Base-by-base conservation (phyloP, 345 rosid genomes). In the Melaleuca alternifolia region DNA sequence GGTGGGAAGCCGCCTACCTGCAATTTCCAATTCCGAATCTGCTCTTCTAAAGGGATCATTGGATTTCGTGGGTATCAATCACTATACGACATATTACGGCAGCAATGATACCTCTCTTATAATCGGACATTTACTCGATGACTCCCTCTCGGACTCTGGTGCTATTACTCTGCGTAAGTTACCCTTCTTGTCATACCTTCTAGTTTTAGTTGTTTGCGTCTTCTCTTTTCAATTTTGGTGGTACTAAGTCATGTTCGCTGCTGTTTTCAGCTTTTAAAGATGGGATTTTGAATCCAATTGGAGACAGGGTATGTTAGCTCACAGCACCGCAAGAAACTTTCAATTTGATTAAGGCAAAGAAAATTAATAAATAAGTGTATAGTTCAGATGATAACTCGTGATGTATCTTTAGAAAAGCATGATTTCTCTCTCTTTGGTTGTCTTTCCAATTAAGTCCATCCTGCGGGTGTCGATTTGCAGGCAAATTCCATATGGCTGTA, bases 61-160 rank as follows among this genome's bases (percentile, higher is more conserved):
- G 83, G 99, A 97, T 88, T 97, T 96, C 85, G 95, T 97, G 20
- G 99, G 99, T 82, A 95, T 97, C 54, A 97, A 97, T 88, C 99
- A 97, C 88, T 97, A 97, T 88, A 97, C 99, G 51, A 96, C 99
- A 4, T 95, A 52, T 62, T 97, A 96, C 81, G 98, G 96, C 41
- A 88, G 86, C 79, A 87, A 88, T 83, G 92, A 92, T 81, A 11
- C 85, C 46, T 84, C 91, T 3, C 86, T 71, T 84, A 30, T 90
- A 61, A 84, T 95, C 15, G 91, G 92, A 23, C 18, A 8, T n/a
- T 41, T 95, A 84, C 90, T 97, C 24, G 83, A 94, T 51, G 99
- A 96, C 85, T 87, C 98, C n/a, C 7, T 94, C 21, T 89, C 98
- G 37, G 99, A 97, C 89, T 93, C 98, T 5, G 98, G 99, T 11